phyloP scores from a whole-genome alignment of 2,329 filamentous ascomycete genomes.

The Beauveria brongniartii region DNA sequence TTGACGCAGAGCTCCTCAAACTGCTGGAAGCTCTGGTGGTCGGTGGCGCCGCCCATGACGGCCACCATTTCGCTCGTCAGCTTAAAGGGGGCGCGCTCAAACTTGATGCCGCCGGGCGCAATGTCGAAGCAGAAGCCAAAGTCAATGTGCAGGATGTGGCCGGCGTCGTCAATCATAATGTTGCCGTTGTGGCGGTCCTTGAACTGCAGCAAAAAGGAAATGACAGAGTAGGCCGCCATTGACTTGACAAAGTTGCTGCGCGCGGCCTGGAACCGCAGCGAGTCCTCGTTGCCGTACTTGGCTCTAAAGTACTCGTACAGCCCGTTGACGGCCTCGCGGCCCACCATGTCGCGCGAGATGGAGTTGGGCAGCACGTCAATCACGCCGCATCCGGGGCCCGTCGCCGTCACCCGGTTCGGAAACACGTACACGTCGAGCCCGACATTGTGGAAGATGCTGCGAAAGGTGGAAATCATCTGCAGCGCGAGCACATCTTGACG shows the following conservation, averaged over 20 bases:
- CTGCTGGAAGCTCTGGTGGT: slow-evolving; percentile 83
- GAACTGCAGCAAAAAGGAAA: slow-evolving; percentile 94
- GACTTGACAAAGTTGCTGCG: slow-evolving; percentile 97
- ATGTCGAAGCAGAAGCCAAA: slow-evolving; percentile 99
- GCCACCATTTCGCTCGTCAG: slow-evolving; percentile 95
- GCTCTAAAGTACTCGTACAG: slow-evolving; percentile 97
- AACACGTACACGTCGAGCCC: slow-evolving; percentile 96
- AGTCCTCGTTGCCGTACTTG: slow-evolving; percentile 96
- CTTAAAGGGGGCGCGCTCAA: slow-evolving; percentile 97
- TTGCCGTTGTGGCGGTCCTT: slow-evolving; percentile 99
- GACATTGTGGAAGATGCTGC: slow-evolving; percentile 91
- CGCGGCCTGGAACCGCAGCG: slow-evolving; percentile 87
- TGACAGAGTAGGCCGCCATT: slow-evolving; percentile 97
- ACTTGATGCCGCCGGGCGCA: slow-evolving; percentile 90
- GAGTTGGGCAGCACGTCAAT: slow-evolving; percentile 98
- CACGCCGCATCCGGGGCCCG: slow-evolving; percentile 92
- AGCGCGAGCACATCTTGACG: slow-evolving; percentile 93
- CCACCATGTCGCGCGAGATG: slow-evolving; percentile 97
- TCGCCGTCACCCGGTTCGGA: slow-evolving; percentile 94
- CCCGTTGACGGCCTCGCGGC: slow-evolving; percentile 93
- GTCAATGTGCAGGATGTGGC: slow-evolving; percentile 96
- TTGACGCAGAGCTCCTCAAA: slow-evolving; percentile 97
- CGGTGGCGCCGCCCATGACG: slow-evolving; percentile 88
- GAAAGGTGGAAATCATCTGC: slow-evolving; percentile 96
- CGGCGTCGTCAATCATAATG: slow-evolving; percentile 97